Percentiles rank a stretch among this genome's conserved stretches.
Conservation (phyloP, 75 land plant genomes). For the Selaginella moellendorffii region DNA sequence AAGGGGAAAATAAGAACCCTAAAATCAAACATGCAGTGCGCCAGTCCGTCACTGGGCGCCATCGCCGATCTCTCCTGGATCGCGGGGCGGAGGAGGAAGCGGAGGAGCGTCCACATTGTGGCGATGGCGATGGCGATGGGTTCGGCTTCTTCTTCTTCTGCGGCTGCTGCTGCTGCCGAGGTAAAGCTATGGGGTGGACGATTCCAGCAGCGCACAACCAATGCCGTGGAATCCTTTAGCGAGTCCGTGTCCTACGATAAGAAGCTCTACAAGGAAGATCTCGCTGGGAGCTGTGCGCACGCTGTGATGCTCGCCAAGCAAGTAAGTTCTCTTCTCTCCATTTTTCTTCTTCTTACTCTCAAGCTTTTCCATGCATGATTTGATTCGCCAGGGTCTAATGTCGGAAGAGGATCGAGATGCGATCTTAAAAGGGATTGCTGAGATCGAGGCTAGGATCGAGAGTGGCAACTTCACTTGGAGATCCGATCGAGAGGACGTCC, state of each 20-base stretch:
- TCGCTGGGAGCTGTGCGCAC: conserved; percentile 77
- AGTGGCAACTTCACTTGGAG: conserved; percentile 77
- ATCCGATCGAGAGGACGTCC: conserved; percentile 91
- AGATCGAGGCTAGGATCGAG: conserved; percentile 61
- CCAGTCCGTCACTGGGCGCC: too few relatives aligned
- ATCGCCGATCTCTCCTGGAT: too few relatives aligned
- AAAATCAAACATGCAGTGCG: too few relatives aligned
- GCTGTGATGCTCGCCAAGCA: conserved; percentile 84
- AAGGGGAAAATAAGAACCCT: too few relatives aligned
- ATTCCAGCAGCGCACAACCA: conserved; percentile 64
- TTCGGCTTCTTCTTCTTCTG: too few relatives aligned
- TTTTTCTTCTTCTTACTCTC: neutral
- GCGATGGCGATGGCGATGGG: neutral
- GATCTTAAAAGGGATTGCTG: conserved; percentile 54
- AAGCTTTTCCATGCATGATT: neutral
- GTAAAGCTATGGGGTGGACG: conserved; percentile 88
- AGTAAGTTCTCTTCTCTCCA: conserved; percentile 22
- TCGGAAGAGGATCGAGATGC: conserved; percentile 46
- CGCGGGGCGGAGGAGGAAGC: neutral
- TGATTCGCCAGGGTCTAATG: conserved; percentile 53
- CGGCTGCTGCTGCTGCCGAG: too few relatives aligned
- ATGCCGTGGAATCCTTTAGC: conserved; percentile 76
- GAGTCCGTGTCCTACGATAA: conserved; percentile 86
- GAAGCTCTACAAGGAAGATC: conserved; percentile 77
- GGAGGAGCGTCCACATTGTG: neutral